Base-by-base conservation (phyloP, 139 green algal genomes). In the Asterochloris sp. region DNA sequence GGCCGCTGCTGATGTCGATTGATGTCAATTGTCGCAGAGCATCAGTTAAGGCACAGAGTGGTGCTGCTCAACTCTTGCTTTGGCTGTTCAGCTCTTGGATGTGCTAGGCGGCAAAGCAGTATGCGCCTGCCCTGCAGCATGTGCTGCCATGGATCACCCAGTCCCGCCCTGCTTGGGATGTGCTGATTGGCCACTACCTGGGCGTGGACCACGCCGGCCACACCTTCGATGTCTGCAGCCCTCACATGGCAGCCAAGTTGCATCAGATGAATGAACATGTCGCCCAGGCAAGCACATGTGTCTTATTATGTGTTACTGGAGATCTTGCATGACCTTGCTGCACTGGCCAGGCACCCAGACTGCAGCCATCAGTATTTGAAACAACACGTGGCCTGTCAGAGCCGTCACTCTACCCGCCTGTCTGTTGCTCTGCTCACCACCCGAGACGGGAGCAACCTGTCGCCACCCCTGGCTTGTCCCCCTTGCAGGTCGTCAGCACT, bases 141-240 rank as follows among this genome's bases (percentile, higher is more conserved):
- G 86, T 94, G 69, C 67, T 87, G 73, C 87, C 87, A 29, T 68
- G 83, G 28, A 64, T 95, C 29, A 63, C n/a, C 28, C 75, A 89
- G 15, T 28, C 78, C 17, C 38, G 38, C 38, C 47, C 81, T 9
- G 78, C 81, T 38, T 99, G 96, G 96, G 95, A 98, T 76, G 84
- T 98, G 69, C 82, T 98, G 81, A 86, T 99, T 17, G 95, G 74
- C 0, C 96, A 99, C 86, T 98, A 96, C 86, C 92, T 99, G 60
- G 96, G 96, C 0, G 93, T 98, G 29, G 96, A 99, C 84, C 96
- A 99, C 83, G 95, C 91, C 8, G 96, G 96, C 1, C 96, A 99
- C 90, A 92, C 87, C 4, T 91, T 94, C 74, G 94, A 90, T 11
- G 93, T 95, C 0, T 21, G 82, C 78, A 95, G 85, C 71, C 17